phyloP scores from a whole-genome alignment of 345 rosid genomes.

The Pistacia atlantica region DNA sequence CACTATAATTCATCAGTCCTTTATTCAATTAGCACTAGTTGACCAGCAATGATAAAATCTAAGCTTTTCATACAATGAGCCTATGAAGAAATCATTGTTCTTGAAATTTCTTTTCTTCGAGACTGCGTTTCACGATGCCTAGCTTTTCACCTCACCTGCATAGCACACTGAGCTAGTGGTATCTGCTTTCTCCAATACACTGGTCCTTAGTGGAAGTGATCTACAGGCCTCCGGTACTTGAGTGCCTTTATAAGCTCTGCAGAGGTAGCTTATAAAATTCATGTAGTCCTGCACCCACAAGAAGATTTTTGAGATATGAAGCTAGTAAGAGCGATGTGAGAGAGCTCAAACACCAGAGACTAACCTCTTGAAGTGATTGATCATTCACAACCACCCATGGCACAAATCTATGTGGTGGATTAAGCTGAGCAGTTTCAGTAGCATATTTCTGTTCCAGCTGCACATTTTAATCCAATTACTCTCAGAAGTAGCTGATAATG shows the following conservation, averaged over 20 bases:
- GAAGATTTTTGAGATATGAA: neutral
- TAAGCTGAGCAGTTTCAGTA: slow-evolving; percentile 50
- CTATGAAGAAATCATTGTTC: slow-evolving; percentile 1
- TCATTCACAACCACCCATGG: slow-evolving; percentile 72
- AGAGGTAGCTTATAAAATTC: slow-evolving; percentile 49
- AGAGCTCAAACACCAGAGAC: slow-evolving; percentile 11
- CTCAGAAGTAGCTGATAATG: neutral
- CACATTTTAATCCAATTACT: neutral
- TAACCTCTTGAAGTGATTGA: slow-evolving; percentile 57
- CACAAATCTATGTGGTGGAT: slow-evolving; percentile 62
- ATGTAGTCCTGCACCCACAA: slow-evolving; percentile 46
- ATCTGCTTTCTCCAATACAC: slow-evolving; percentile 14
- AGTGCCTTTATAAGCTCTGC: slow-evolving; percentile 58
- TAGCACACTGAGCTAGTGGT: slow-evolving; percentile 17
- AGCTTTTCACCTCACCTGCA: slow-evolving; percentile 20
- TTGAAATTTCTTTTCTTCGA: slow-evolving; percentile 3
- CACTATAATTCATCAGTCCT: slow-evolving; percentile 2
- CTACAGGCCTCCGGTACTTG: slow-evolving; percentile 54
- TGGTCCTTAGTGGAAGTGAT: slow-evolving; percentile 15
- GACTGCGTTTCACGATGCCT: neutral
- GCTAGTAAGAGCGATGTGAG: neutral
- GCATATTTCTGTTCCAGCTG: slow-evolving; percentile 60
- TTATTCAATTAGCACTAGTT: neutral
- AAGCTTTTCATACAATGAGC: neutral
- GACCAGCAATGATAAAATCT: slow-evolving; percentile 1